Evolutionary conservation across 2,329 filamentous ascomycete genomes (phyloP).

Genomic region (Whalleya microplaca): DNA sequence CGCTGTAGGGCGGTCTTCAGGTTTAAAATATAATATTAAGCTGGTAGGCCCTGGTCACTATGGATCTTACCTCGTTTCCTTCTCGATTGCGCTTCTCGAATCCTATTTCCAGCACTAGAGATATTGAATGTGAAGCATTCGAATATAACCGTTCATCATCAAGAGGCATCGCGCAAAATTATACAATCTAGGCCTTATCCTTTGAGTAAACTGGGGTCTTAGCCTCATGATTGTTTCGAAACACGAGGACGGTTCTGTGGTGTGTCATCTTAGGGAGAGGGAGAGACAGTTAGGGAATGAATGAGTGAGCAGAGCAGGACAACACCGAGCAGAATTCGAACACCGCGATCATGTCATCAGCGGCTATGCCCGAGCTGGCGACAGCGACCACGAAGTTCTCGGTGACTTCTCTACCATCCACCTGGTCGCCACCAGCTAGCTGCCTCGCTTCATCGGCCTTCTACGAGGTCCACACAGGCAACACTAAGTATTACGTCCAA

Average conservation of each 20-base stretch:
- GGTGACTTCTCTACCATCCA: not conserved
- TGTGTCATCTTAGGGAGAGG: not conserved
- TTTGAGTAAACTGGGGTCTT: not conserved
- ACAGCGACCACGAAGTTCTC: not conserved
- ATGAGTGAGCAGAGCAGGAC: not conserved
- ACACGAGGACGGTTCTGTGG: not conserved
- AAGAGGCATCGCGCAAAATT: not conserved
- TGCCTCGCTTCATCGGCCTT: not conserved
- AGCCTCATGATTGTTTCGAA: not conserved
- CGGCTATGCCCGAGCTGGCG: not conserved
- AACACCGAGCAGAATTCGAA: not conserved
- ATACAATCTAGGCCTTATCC: not conserved
- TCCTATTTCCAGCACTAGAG: not conserved
- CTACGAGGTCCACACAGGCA: conserved; percentile 1
- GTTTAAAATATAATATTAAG: not conserved
- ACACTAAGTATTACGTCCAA: conserved; percentile 1
- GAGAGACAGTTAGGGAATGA: not conserved
- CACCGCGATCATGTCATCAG: not conserved
- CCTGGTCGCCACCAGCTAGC: conserved; percentile 1
- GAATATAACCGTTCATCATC: not conserved
- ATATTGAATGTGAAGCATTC: not conserved
- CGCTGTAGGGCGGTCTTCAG: not conserved
- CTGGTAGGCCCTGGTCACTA: not conserved
- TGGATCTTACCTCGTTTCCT: not conserved
- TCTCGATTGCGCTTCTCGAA: not conserved